Conservation (phyloP, 2,329 filamentous ascomycete species). For the Xylaria sp. region DNA sequence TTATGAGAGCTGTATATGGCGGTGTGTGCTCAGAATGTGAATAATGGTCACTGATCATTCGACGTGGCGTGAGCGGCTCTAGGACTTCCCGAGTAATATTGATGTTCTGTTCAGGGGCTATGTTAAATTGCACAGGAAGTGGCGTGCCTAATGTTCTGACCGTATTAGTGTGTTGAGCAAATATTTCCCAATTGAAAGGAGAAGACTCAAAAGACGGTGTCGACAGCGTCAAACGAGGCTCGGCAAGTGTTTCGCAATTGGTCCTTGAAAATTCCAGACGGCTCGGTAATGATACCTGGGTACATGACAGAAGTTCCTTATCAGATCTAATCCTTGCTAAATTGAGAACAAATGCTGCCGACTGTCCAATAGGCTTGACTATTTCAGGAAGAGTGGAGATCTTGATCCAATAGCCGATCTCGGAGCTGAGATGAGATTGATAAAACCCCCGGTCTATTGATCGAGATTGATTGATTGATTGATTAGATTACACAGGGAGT, state of each 20-base stretch:
- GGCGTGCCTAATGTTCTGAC: background rate
- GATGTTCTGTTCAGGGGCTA: constrained; percentile 25
- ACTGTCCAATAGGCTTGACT: constrained; percentile 20
- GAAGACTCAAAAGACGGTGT: background rate
- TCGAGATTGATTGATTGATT: constrained; percentile 38
- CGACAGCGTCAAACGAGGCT: background rate
- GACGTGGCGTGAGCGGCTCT: constrained; percentile 42
- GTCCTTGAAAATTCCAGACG: background rate
- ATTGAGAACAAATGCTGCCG: background rate
- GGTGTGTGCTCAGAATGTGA: constrained; percentile 2
- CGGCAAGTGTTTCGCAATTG: constrained; percentile 4
- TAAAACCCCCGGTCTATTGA: constrained; percentile 24
- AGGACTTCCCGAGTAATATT: background rate
- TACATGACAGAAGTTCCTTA: background rate
- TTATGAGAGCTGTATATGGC: background rate
- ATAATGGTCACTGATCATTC: constrained; percentile 18
- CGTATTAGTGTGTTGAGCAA: background rate
- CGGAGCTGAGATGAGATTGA: constrained; percentile 48
- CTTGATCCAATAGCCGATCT: constrained; percentile 25
- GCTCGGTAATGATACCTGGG: background rate
- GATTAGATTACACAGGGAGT: constrained; percentile 45
- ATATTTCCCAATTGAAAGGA: background rate
- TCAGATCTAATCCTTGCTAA: constrained; percentile 24
- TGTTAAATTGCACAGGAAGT: constrained; percentile 28
- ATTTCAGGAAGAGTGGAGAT: constrained; percentile 9